Base-by-base conservation (phyloP, 352 stramenopile genomes). In the Peronospora destructor region DNA sequence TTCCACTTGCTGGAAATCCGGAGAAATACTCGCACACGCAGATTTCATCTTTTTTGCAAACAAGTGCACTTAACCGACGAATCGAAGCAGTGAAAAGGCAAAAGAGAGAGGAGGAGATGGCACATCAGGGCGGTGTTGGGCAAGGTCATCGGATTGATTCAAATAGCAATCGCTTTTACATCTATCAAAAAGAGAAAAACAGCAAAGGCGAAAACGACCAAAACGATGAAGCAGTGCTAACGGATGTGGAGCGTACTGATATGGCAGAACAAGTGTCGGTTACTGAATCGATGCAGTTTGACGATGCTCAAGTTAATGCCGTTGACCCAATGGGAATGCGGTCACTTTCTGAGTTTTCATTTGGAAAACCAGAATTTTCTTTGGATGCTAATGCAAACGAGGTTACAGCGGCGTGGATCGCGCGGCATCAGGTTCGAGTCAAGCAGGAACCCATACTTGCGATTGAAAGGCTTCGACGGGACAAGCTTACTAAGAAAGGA, bases 1-100 rank as follows among this genome's bases (percentile, higher is more conserved):
- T 99, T 49, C 83, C 88, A 4, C 85, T 98, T 0, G 96, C 96
- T 2, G 91, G 85, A 0, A 86, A 98, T 47, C 93, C 95, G 0
- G 77, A 95, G 19, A 81, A 85, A 28, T 98, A 98, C 73, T 98
- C 94, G 14, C 68, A 82, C n/a, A 91, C 84, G 13, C 96, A 99
- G 55, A 77, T 99, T 26, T 68, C 76, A 2, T 95, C 96, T 42
- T 99, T 99, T 65, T 64, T 99, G 21, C 85, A 88, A 41, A 92
- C 76, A 0, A 95, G 78, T 35, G 68, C 73, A 23, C 60, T 99
- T 9, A 98, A 98, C 61, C 73, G 89, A 26, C 69, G 70, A 8
- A 80, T 94, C 25, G 69, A 75, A 53, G 68, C 65, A 7, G 75
- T 71, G 0, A 74, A 84, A 25, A 54, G 64, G 6, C 68, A 85